These are phyloP conservation scores for Bocquillonia castaneifolia DNA, from an alignment of 441 rosid species.

Conservation along the genomic window DNA sequence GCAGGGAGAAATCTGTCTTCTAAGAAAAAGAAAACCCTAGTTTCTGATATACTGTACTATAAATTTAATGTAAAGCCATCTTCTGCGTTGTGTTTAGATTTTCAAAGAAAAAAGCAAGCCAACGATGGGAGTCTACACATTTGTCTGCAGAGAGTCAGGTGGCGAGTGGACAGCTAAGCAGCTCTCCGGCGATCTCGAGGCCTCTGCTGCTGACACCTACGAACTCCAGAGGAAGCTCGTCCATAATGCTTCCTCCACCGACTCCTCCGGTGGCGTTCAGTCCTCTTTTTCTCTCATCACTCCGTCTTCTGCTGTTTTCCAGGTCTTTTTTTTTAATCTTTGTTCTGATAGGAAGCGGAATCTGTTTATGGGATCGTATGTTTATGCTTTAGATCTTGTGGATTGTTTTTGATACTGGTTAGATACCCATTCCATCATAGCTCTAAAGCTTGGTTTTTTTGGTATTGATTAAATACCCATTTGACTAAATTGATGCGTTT, in stretches of 20 bases:
- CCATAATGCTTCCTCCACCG: conserved; percentile 44
- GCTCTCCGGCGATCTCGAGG: conserved; percentile 66
- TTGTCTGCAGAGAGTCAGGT: conserved; percentile 60
- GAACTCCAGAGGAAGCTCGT: conserved; percentile 70
- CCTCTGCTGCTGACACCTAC: conserved; percentile 51
- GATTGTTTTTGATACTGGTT: too few species aligned
- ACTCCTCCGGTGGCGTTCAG: conserved; percentile 66
- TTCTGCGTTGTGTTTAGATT: too few species aligned
- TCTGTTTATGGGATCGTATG: too few species aligned
- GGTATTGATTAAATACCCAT: too few species aligned
- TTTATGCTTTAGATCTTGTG: too few species aligned
- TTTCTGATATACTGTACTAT: too few species aligned
- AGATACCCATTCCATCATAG: too few species aligned
- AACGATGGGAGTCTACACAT: conserved; percentile 65
- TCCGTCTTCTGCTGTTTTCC: conserved; percentile 55
- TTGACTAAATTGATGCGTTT: not conserved
- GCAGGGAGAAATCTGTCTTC: too few species aligned
- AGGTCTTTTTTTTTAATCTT: conserved; percentile 31
- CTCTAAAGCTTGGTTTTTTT: too few species aligned
- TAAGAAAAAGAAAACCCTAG: too few species aligned
- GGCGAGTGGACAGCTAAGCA: conserved; percentile 80
- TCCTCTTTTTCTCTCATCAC: conserved; percentile 52
- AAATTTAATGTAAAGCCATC: too few species aligned
- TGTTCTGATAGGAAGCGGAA: not conserved
- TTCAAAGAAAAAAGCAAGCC: not conserved